Evolutionary conservation across 169 alveolate genomes (phyloP).

Genomic region (Plasmodium knowlesi): DNA sequence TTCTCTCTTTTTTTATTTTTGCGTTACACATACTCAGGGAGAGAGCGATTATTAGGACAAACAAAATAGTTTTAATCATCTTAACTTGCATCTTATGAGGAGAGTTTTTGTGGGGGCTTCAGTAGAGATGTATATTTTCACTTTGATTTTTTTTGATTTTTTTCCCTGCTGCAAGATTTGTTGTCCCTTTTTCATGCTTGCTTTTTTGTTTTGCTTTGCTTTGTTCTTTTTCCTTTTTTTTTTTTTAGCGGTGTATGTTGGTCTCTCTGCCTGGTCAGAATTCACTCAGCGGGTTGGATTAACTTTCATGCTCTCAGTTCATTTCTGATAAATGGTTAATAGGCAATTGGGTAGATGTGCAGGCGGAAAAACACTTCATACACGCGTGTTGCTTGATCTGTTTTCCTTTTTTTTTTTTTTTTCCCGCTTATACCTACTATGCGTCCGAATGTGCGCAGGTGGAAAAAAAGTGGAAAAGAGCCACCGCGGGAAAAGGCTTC

Average conservation of each 20-base stretch:
- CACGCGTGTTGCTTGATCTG: neutral
- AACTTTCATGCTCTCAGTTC: neutral
- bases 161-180: neutral
- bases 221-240: neutral
- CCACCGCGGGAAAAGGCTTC: neutral
- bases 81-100: neutral
- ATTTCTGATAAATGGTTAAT: neutral
- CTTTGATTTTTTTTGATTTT: neutral
- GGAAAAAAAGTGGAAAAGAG: neutral
- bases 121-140: neutral
- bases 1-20: neutral
- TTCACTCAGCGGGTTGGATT: neutral
- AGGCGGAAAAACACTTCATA: neutral
- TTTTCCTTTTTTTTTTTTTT: neutral
- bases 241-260: neutral
- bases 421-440: neutral
- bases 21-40: slow-evolving; percentile 1
- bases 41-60: neutral
- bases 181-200: neutral
- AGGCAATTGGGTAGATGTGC: neutral
- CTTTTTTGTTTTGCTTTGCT: neutral
- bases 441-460: neutral
- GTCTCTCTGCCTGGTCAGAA: neutral
- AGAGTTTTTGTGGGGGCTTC: neutral
- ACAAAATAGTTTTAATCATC: slow-evolving; percentile 22